Conservation (phyloP, 2,329 filamentous ascomycete species). For the Penicillium sp. region DNA sequence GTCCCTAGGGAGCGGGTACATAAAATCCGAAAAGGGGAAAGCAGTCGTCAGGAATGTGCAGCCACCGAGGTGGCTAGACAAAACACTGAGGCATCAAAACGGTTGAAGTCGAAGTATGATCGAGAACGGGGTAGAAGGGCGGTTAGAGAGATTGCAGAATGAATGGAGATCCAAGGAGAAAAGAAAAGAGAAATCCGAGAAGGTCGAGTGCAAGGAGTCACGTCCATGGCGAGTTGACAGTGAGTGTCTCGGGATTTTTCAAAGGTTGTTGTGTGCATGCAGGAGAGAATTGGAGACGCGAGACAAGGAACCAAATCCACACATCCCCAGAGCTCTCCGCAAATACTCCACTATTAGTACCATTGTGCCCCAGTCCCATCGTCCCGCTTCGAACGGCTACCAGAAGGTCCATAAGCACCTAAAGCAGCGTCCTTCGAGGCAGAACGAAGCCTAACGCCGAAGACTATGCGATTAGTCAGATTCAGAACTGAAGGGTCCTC, state of each 20-base stretch:
- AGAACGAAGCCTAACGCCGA: slow-evolving; percentile 83
- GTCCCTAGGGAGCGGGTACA: slow-evolving; percentile 19
- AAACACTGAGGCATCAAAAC: slow-evolving; percentile 31
- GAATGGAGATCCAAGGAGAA: slow-evolving; percentile 36
- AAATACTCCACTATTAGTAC: slow-evolving; percentile 43
- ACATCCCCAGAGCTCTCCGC: slow-evolving; percentile 23
- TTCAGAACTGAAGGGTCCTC: slow-evolving; percentile 66
- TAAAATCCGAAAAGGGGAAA: slow-evolving; percentile 9
- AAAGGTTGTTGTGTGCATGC: slow-evolving; percentile 28
- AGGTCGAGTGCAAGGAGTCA: slow-evolving; percentile 31
- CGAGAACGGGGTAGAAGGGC: slow-evolving; percentile 36
- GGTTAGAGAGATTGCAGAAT: slow-evolving; percentile 37
- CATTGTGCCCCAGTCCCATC: slow-evolving; percentile 52
- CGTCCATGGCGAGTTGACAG: slow-evolving; percentile 26
- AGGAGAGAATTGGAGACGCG: slow-evolving; percentile 25
- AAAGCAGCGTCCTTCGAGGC: slow-evolving; percentile 68
- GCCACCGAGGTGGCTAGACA: slow-evolving; percentile 16
- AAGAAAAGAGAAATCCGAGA: slow-evolving; percentile 32
- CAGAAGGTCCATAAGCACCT: slow-evolving; percentile 47
- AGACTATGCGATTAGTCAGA: slow-evolving; percentile 79
- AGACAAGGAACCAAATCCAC: slow-evolving; percentile 5
- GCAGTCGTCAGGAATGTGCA: slow-evolving; percentile 9
- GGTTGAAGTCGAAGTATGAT: slow-evolving; percentile 34
- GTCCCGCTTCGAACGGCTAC: slow-evolving; percentile 55
- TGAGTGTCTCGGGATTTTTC: slow-evolving; percentile 31